Base-by-base conservation (phyloP, 768 basidiomycete species). In the Chlorophyllum brunneum region DNA sequence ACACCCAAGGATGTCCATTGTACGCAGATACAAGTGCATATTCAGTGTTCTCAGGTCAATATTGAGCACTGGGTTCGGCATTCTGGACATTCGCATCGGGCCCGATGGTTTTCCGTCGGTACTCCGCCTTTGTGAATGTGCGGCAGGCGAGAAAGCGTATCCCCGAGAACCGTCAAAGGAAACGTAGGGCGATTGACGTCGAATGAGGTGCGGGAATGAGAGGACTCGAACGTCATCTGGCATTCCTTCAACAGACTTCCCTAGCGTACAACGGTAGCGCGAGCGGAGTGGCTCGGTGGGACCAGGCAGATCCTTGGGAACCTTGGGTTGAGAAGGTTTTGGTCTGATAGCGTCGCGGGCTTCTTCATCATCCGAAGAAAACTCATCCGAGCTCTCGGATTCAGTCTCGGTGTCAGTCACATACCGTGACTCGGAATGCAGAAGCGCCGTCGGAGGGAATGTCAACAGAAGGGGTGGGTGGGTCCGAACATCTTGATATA, bases 1-100 rank as follows among this genome's bases (percentile, higher is more conserved):
- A 59, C 86, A 88, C 6, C 75, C 85, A 11, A 88, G 57, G n/a
- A 88, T 73, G 62, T 86, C 87, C 52, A 77, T 73, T 7, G 78
- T 77, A 11, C 84, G 74, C 56, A 81, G 52, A 15, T 76, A 69
- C n/a, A 90, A 71, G 65, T 86, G 85, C 54, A 87, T 63, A 59
- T 85, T 83, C 40, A 87, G 65, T 6, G 77, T 73, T 49, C 75
- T 71, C 43, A 81, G 55, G 63, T 88, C 86, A 27, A 86, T 68
- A 36, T 76, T 68, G 56, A 85, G 64, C 6, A 67, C 73, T 37
- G 68, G 61, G 56, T 83, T 82, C 29, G 85, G 83, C n/a, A 85
- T 63, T 20, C 69, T 67, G 38, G 72, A 70, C 54, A 56, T 60
- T 38, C 60, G 59, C 47, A 58, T 55, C 16, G 51, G 54, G 0